Base-by-base conservation (phyloP, 805 yeast species). In the Candida orba region DNA sequence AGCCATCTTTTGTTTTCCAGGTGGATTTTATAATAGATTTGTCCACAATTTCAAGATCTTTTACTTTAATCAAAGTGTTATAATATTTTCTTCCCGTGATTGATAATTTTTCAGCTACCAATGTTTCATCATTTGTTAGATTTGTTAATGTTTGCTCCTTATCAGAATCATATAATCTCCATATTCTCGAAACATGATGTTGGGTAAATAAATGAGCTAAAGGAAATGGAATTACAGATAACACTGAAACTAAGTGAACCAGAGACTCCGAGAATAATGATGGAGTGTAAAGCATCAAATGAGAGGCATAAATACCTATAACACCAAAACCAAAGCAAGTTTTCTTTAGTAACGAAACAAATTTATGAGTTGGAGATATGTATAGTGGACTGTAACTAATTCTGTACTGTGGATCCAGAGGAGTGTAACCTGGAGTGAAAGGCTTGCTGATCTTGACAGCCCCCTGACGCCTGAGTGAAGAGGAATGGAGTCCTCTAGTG, bases 161-260 rank as follows among this genome's bases (percentile, higher is more conserved):
- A 4, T 74, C 71, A 34, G 73, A 71, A 52, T 79, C 79, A 57
- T 85, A 86, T 20, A 86, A 66, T 37, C 95, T 64, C 64, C 76
- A 84, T 14, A 87, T 76, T 48, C 87, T 67, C 3, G 85, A 68
- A 27, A 87, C 95, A 51, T 82, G 83, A 42, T 85, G 79, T 30
- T 69, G 66, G 3, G 86, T 75, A 40, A 77, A 69, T 54, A 70
- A 78, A 17, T 68, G 68, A 3, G 76, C 64, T 2, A 79, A 59
- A 0, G 95, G 93, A 3, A 75, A 61, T 4, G 86, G 82, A 14
- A 78, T 47, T 2, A 76, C 57, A 0, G 76, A 55, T 4, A 79
- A 51, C 6, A 73, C 54, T 1, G 72, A 65, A 23, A 70, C 60
- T 5, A 64, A 34, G 33, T 63, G 50, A 3, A 77, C 75, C 47